These are phyloP conservation scores for Metarhizium anisopliae DNA, from an alignment of 2,329 filamentous ascomycete genomes.

Conservation along the genomic window DNA sequence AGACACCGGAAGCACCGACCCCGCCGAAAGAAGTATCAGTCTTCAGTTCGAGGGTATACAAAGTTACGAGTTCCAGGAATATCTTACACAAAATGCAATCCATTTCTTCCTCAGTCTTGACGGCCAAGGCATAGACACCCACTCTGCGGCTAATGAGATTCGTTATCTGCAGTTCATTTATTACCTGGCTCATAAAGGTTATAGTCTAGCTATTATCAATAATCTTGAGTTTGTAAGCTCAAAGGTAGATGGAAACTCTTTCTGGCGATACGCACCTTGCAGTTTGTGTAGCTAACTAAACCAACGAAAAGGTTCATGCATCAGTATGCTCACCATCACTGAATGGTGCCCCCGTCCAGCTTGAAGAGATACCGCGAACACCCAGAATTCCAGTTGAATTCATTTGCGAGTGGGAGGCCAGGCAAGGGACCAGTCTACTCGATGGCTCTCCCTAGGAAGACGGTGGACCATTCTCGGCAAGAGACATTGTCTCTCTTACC, in stretches of 20 bases:
- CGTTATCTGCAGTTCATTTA: conserved; percentile 28
- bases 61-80: conserved; percentile 42
- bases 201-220: conserved; percentile 56
- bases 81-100: conserved; percentile 43
- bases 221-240: conserved; percentile 54
- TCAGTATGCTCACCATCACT: background rate
- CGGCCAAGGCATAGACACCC: conserved; percentile 28
- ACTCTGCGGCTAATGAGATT: conserved; percentile 20
- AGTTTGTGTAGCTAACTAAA: background rate
- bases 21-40: conserved; percentile 15
- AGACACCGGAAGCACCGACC: background rate
- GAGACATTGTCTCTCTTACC: conserved; percentile 12
- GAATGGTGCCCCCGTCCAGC: background rate
- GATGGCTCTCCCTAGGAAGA: conserved; percentile 9
- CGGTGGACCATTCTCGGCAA: conserved; percentile 5
- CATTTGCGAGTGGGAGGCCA: background rate
- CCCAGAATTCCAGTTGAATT: background rate
- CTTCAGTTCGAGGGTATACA: conserved; percentile 36
- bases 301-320: background rate
- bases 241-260: conserved; percentile 33
- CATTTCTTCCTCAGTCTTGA: conserved; percentile 65
- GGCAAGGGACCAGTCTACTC: background rate
- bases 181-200: conserved; percentile 43
- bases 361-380: background rate
- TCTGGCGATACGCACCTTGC: background rate